Conservation (phyloP, 306 rosid genomes). For the Cicer bijugum region DNA sequence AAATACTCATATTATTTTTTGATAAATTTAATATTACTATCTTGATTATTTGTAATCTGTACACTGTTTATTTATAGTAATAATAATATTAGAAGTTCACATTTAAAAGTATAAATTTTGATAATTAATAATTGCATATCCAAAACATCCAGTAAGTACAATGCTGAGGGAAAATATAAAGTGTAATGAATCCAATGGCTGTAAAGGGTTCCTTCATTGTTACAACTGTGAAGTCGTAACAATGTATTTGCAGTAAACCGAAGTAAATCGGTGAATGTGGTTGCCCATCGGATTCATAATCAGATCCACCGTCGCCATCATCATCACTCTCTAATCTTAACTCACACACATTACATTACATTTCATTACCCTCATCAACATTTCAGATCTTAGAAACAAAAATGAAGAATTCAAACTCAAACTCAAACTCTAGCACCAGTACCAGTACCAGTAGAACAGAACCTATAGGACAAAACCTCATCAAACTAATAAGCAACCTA, state of each 20-base stretch:
- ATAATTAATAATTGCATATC: no score
- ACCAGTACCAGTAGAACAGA: slow-evolving; percentile 41
- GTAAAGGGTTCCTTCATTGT: background rate
- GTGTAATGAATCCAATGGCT: no score
- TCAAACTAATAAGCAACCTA: slow-evolving; percentile 81
- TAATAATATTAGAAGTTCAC: no score
- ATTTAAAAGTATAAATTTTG: no score
- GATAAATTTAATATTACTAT: no score
- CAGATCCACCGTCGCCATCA: slow-evolving; percentile 46
- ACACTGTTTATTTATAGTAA: no score
- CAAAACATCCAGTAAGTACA: no score
- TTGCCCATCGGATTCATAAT: slow-evolving; percentile 11
- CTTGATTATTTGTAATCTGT: no score
- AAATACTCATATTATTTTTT: no score
- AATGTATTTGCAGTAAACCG: background rate
- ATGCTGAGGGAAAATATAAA: no score
- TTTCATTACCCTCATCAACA: background rate
- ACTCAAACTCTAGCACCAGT: slow-evolving; percentile 4
- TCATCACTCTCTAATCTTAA: background rate
- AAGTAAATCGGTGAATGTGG: background rate
- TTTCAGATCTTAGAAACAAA: slow-evolving; percentile 35
- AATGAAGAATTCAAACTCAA: slow-evolving; percentile 70
- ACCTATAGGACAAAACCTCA: slow-evolving; percentile 87
- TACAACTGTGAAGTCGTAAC: slow-evolving; percentile 1
- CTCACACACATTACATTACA: background rate